A percentile compares a stretch with the other conserved stretches of the same genome.
Evolutionary conservation across 257 asterid genomes (phyloP).

Genomic region (Lycium ferocissimum): DNA sequence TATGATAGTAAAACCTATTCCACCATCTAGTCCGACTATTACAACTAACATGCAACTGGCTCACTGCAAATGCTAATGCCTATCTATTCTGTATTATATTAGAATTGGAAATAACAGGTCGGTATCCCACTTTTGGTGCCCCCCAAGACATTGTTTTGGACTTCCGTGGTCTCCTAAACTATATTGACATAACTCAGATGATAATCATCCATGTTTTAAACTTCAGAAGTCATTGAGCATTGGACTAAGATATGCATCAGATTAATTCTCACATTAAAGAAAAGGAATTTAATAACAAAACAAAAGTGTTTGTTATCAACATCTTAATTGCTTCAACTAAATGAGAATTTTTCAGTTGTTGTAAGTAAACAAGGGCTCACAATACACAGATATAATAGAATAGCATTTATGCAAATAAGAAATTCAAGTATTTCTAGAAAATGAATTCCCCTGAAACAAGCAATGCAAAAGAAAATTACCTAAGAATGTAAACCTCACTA

Average conservation of each 20-base stretch:
- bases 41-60: constrained; percentile 6
- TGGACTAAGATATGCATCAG: background rate
- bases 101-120: background rate
- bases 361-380: background rate
- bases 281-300: background rate
- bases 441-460: background rate
- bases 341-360: constrained; percentile 4
- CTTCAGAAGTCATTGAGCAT: background rate
- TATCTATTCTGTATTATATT: background rate
- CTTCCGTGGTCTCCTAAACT: background rate
- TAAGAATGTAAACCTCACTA: constrained; percentile 11
- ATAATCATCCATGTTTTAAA: background rate
- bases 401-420: constrained; percentile 19
- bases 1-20: background rate
- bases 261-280: background rate
- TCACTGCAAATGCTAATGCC: background rate
- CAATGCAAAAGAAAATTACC: constrained; percentile 2
- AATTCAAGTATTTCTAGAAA: background rate
- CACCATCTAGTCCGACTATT: background rate
- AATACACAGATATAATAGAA: constrained; percentile 3
- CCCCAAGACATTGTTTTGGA: background rate
- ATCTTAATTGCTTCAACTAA: background rate
- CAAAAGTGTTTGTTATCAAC: background rate
- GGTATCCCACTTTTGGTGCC: background rate
- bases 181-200: background rate